Evolutionary conservation across 2,329 filamentous ascomycete genomes (phyloP).

Genomic region (Fusarium clavum): DNA sequence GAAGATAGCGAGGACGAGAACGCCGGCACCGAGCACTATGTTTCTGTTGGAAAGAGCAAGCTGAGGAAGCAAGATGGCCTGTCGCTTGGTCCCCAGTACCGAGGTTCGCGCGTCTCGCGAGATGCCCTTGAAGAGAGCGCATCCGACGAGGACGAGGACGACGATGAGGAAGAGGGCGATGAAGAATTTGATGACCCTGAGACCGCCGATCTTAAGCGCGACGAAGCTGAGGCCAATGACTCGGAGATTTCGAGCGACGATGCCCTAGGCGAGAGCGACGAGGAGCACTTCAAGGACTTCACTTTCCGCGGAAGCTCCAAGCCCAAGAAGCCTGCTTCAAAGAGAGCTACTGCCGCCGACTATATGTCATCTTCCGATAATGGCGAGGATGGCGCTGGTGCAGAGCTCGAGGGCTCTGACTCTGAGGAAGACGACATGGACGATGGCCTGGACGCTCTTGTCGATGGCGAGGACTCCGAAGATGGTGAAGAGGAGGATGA

Average conservation of each 20-base stretch:
- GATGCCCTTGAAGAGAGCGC: conserved; percentile 70
- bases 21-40: conserved; percentile 87
- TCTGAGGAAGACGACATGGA: conserved; percentile 54
- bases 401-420: conserved; percentile 53
- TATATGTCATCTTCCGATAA: conserved; percentile 65
- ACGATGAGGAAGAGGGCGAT: conserved; percentile 59
- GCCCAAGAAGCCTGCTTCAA: conserved; percentile 54
- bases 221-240: conserved; percentile 61
- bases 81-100: conserved; percentile 81
- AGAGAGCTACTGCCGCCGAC: conserved; percentile 65
- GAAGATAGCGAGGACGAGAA: conserved; percentile 63
- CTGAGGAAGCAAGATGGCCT: conserved; percentile 78
- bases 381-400: conserved; percentile 53
- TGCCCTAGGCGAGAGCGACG: conserved; percentile 86
- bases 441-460: conserved; percentile 52
- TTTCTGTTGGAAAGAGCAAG: conserved; percentile 84
- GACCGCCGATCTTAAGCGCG: conserved; percentile 63
- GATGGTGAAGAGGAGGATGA: conserved; percentile 53
- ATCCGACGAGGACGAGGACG: conserved; percentile 60
- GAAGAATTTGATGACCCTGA: conserved; percentile 69
- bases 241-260: conserved; percentile 74
- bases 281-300: conserved; percentile 83
- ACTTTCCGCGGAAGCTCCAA: conserved; percentile 70
- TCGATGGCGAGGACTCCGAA: conserved; percentile 50
- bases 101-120: conserved; percentile 80